A percentile compares a stretch with the other conserved stretches of the same genome.
These are phyloP conservation scores for Periconia sp. DNA, from an alignment of 2,329 filamentous ascomycete genomes.

Conservation along the genomic window DNA sequence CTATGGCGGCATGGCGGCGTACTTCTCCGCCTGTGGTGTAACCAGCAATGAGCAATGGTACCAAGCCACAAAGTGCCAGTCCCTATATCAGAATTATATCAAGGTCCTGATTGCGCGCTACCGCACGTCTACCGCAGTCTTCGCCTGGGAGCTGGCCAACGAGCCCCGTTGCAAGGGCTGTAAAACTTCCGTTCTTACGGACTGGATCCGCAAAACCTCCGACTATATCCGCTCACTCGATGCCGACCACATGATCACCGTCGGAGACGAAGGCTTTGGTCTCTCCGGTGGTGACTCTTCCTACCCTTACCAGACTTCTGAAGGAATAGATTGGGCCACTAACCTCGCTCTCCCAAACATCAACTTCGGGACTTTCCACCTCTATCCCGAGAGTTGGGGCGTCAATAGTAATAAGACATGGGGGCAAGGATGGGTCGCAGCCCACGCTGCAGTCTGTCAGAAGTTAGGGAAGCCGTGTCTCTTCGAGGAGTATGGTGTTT, in stretches of 20 bases:
- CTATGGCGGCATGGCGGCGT: constrained; percentile 69
- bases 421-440: constrained; percentile 55
- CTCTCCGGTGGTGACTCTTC: constrained; percentile 52
- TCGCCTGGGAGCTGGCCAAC: constrained; percentile 73
- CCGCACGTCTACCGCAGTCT: constrained; percentile 63
- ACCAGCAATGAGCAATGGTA: constrained; percentile 62
- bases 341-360: constrained; percentile 61
- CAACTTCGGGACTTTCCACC: constrained; percentile 63
- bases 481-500: constrained; percentile 49
- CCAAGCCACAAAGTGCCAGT: constrained; percentile 53
- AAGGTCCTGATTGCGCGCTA: constrained; percentile 65
- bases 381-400: constrained; percentile 56
- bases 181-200: constrained; percentile 60
- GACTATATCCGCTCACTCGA: constrained; percentile 70
- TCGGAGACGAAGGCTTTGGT: constrained; percentile 68
- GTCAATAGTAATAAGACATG: constrained; percentile 33
- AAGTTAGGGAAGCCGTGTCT: constrained; percentile 48
- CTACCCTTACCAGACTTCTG: constrained; percentile 59
- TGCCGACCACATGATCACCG: constrained; percentile 64
- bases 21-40: constrained; percentile 62
- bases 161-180: constrained; percentile 70
- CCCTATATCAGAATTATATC: constrained; percentile 68
- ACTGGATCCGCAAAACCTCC: constrained; percentile 65
- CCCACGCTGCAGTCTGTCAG: constrained; percentile 50
- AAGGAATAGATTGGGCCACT: constrained; percentile 60